phyloP scores from a whole-genome alignment of 1,139 yeast genomes.

The Pichia sp. region DNA sequence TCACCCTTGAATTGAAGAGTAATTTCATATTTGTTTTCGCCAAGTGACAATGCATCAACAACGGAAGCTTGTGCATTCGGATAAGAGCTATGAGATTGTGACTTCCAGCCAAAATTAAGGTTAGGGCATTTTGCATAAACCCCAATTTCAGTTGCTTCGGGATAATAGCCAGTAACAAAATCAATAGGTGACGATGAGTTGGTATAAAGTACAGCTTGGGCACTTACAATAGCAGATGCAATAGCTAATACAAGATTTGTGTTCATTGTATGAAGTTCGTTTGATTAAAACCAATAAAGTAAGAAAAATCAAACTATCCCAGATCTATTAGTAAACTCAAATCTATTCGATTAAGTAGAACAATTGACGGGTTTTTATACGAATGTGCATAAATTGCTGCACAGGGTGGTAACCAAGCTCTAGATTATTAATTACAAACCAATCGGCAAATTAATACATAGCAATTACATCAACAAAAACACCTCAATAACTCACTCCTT shows the following conservation, averaged over 20 bases:
- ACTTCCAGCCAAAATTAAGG: constrained; percentile 22
- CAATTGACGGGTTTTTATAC: neutral
- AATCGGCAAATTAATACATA: too few species aligned
- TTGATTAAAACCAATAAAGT: too few species aligned
- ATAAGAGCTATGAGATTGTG: constrained; percentile 6
- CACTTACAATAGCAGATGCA: neutral
- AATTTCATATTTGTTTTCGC: constrained; percentile 12
- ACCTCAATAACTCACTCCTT: too few species aligned
- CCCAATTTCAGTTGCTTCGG: constrained; percentile 1
- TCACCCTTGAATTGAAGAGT: constrained; percentile 10
- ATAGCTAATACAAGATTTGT: constrained; percentile 1
- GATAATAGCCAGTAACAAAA: constrained; percentile 10
- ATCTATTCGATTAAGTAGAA: too few species aligned
- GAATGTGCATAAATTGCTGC: too few species aligned
- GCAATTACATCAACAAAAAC: too few species aligned
- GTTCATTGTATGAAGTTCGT: constrained; percentile 2
- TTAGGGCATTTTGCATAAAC: constrained; percentile 19
- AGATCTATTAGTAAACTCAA: too few species aligned
- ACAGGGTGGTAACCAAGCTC: too few species aligned
- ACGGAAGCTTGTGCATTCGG: constrained; percentile 6
- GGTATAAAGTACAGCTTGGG: constrained; percentile 2
- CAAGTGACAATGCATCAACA: neutral
- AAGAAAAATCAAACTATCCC: too few species aligned
- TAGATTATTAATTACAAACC: too few species aligned
- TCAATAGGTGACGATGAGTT: constrained; percentile 5